Base-by-base conservation (phyloP, 257 asterid species). In the Capsicum chinense region DNA sequence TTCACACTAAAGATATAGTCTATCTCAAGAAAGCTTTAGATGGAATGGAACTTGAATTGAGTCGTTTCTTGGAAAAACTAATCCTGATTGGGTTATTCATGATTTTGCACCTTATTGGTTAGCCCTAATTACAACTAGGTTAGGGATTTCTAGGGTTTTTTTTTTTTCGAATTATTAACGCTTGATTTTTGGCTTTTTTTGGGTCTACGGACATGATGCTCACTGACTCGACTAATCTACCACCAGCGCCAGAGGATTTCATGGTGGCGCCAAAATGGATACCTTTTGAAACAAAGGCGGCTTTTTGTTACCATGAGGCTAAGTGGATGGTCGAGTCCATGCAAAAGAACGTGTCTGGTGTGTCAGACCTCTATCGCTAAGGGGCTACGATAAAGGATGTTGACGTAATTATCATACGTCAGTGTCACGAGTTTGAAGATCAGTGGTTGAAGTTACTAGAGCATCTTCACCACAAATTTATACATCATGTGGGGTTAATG, bases 71-170 rank as follows among this genome's bases (percentile, higher is more conserved):
- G 12, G 69, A 82, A n/a, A 74, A 69, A 59, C 85, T 33, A 54
- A 71, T 48, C 89, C 90, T 0, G 90, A 89, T 78, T 89, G 90
- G 87, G 14, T 89, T 2, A 13, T 89, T 4, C 84, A 57, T 76
- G 90, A 89, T 83, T 88, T 89, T 60, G 84, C 74, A 7, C 16
- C 85, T 0, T 80, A 88, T 35, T 85, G 90, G 92, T 2, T 89
- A 4, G 87, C 87, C 5, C 78, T 86, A 0, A 15, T 80, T 7
- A 90, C 90, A 9, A 44, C 82, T 6, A 76, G 83, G 82, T 84
- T 86, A 52, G 57, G 82, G 12, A 54, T 89, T 48, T 57, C 69
- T 9, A 56, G 76, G 7, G 84, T 73, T 26, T 26, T 26, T 26
- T 21, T 21, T 26, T 26, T 89, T 86, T 52, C 54, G 92, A 26